Evolutionary conservation across 2,329 filamentous ascomycete species (phyloP).

Genomic region (Aspergillus felis): DNA sequence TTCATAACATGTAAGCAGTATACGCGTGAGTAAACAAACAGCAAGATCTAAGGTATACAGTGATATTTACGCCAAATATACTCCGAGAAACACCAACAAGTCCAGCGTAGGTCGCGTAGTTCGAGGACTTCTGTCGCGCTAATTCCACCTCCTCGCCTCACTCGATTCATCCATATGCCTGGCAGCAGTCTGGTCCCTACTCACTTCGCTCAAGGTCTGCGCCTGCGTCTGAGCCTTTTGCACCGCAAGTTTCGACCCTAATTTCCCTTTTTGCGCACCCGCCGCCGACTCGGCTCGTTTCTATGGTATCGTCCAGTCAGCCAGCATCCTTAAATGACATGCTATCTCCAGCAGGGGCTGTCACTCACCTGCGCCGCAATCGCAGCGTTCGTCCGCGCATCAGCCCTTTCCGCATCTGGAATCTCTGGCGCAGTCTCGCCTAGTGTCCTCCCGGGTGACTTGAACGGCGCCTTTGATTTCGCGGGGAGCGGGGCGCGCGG

Average conservation of each 20-base stretch:
- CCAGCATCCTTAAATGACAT: background rate
- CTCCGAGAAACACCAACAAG: background rate
- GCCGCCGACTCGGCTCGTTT: conserved; percentile 59
- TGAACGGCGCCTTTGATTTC: conserved; percentile 38
- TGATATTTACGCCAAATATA: background rate
- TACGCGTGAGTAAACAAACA: background rate
- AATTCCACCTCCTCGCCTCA: conserved; percentile 57
- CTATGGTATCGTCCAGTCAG: conserved; percentile 39
- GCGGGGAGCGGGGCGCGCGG: conserved; percentile 46
- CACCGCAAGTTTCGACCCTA: conserved; percentile 65
- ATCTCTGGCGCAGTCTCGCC: conserved; percentile 45
- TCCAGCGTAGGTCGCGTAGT: background rate
- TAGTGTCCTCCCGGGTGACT: conserved; percentile 58
- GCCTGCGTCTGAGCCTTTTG: conserved; percentile 71
- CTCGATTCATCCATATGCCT: conserved; percentile 65
- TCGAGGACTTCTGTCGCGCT: conserved; percentile 8
- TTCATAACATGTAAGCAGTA: background rate
- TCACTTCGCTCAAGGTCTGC: conserved; percentile 65
- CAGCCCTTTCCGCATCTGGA: conserved; percentile 25
- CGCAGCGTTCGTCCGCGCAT: conserved; percentile 70
- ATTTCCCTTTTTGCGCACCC: conserved; percentile 56
- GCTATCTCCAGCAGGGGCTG: too few relatives aligned
- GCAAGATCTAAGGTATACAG: background rate
- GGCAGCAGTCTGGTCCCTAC: conserved; percentile 60
- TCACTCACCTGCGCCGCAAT: conserved; percentile 75